A percentile compares a stretch with the other conserved stretches of the same genome.
Evolutionary conservation across 202 grass and related monocot genomes (phyloP).

Genomic region (Tripidium arundinaceum): DNA sequence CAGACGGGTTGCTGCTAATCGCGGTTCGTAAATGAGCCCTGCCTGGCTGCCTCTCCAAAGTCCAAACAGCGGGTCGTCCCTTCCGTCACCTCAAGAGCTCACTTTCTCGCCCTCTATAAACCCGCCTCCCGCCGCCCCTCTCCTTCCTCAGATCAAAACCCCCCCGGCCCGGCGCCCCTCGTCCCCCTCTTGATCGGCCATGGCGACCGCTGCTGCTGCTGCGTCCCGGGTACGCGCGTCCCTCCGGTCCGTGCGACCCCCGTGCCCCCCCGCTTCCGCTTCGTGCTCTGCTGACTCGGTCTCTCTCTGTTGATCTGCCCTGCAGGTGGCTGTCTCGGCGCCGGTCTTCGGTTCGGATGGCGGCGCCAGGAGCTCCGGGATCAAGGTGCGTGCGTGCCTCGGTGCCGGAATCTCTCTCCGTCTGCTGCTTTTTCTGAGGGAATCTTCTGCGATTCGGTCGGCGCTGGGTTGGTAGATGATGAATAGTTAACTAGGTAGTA

Average conservation of each 20-base stretch:
- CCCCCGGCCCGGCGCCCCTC: not conserved
- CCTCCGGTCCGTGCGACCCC: not conserved
- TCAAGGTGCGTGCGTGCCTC: slow-evolving; percentile 45
- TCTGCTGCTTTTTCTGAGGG: not conserved
- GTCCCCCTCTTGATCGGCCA: not conserved
- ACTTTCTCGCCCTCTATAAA: slow-evolving; percentile 32
- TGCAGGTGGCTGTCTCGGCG: slow-evolving; percentile 51
- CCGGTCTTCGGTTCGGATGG: slow-evolving; percentile 45
- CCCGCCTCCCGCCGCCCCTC: not conserved
- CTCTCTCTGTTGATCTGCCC: not conserved
- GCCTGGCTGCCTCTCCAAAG: not conserved
- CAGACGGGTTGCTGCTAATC: not conserved
- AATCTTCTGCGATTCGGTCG: not conserved
- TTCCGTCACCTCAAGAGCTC: slow-evolving; percentile 57
- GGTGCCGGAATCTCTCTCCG: not conserved
- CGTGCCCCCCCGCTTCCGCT: not conserved
- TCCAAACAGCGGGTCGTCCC: slow-evolving; percentile 22
- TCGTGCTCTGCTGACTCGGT: not conserved
- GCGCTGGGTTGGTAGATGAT: not conserved
- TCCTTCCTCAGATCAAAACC: slow-evolving; percentile 25
- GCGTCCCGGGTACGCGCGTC: slow-evolving; percentile 49
- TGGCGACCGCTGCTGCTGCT: slow-evolving; percentile 59
- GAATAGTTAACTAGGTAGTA: not conserved
- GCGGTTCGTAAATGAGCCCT: not conserved
- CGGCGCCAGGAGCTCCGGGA: slow-evolving; percentile 34